A percentile compares a stretch with the other conserved stretches of the same genome.
phyloP scores from a whole-genome alignment of 116 monocot species.

The Phalaenopsis hybrid region DNA sequence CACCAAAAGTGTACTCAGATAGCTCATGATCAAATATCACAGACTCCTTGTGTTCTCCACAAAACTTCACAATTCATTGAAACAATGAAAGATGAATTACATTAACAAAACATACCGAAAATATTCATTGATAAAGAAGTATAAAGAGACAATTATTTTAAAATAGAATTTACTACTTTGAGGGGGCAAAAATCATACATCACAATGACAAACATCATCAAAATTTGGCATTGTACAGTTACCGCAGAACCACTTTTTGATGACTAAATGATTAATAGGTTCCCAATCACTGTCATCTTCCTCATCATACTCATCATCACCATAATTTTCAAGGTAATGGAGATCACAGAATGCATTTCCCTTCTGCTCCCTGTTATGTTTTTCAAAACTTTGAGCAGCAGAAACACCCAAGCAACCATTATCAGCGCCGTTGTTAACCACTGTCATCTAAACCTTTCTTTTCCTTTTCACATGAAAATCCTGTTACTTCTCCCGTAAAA shows the following conservation, averaged over 20 bases:
- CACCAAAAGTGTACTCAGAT: conserved; percentile 24
- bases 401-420: conserved; percentile 12
- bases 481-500: no score
- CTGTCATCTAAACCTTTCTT: no score
- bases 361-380: conserved; percentile 6
- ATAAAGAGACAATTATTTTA: neutral
- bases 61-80: conserved; percentile 30
- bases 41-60: conserved; percentile 63
- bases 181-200: conserved; percentile 30
- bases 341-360: conserved; percentile 48
- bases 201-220: conserved; percentile 44
- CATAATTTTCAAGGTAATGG: conserved; percentile 41
- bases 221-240: conserved; percentile 84
- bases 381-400: no score
- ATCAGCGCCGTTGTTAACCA: conserved; percentile 5
- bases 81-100: neutral
- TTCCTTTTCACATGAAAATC: no score
- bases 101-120: conserved; percentile 3
- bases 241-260: conserved; percentile 69
- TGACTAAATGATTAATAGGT: conserved; percentile 38
- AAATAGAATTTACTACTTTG: no score
- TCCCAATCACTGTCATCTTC: conserved; percentile 93
- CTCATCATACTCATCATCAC: conserved; percentile 71
- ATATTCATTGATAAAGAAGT: neutral
- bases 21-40: conserved; percentile 39